Conservation (phyloP, 108 stramenopile species). For the Discostella stelligeroides region DNA sequence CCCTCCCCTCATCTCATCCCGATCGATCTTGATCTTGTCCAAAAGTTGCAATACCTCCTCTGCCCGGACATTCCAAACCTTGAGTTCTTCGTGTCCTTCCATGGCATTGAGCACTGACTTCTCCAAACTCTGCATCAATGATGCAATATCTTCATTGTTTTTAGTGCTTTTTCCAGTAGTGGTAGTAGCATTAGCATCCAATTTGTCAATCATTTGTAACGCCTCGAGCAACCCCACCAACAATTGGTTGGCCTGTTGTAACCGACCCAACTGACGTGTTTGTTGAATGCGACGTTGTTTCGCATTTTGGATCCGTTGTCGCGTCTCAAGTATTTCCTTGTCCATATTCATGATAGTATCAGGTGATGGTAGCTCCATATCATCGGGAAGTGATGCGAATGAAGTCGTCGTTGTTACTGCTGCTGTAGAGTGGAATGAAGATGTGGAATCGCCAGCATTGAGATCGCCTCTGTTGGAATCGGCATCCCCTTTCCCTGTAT, state of each 20-base stretch:
- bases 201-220: conserved; percentile 14
- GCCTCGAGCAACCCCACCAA: conserved; percentile 21
- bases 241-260: conserved; percentile 10
- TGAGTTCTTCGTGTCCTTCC: conserved; percentile 38
- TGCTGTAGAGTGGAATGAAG: background rate
- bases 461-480: background rate
- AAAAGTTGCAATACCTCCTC: conserved; percentile 37
- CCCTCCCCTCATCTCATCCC: conserved; percentile 10
- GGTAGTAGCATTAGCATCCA: background rate
- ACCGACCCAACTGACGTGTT: conserved; percentile 16
- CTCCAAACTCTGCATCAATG: conserved; percentile 13
- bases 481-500: background rate
- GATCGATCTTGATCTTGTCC: conserved; percentile 42
- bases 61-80: conserved; percentile 31
- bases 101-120: conserved; percentile 22
- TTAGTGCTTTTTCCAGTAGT: background rate
- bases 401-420: background rate
- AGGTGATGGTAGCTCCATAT: conserved; percentile 13
- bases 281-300: conserved; percentile 35
- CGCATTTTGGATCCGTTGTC: conserved; percentile 27
- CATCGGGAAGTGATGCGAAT: background rate
- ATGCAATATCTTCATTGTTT: background rate
- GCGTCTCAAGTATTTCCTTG: conserved; percentile 24
- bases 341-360: conserved; percentile 34
- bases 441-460: background rate